Base-by-base conservation (phyloP, 2,329 filamentous ascomycete genomes). In the Talaromyces sp. region DNA sequence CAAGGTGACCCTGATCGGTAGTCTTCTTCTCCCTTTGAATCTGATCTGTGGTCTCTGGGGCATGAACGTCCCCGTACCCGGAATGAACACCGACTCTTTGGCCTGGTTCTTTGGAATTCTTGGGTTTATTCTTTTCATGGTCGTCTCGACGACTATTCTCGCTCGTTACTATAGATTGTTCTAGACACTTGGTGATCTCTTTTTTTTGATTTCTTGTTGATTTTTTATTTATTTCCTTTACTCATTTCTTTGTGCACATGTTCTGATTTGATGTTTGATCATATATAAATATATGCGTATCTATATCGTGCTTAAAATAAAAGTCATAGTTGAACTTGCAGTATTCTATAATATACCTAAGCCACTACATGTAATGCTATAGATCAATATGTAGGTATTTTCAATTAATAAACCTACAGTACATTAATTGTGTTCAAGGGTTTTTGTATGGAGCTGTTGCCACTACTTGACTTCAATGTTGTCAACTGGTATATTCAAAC, bases 1-100 rank as follows among this genome's bases (percentile, higher is more conserved):
- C 78, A 96, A 97, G 80, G 95, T 99, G 68, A 99, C 95, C 0
- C 85, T 98, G 62, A 82, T 98, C 65, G 95, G 92, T 0, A 96
- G 93, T 3, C 90, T 99, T 66, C 84, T 99, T n/a, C 93, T 99
- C 61, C 95, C 95, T 3, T 86, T 99, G 66, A 99, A 98, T 73
- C 80, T 99, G 65, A 87, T 98, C 64, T 96, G 91, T 62, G 81
- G 79, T 72, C 71, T 81, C 43, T 82, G 81, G 63, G 80, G 80
- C 19, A 82, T 82, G 80, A 82, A 82, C 63, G 78, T 82, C 17
- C 66, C 71, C 29, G 76, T 82, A 3, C 80, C 80, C 4, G 80
- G 80, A 21, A 62, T 68, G 62, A 60, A 73, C 46, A 58, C 60
- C 9, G 65, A 65, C 0, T 71, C 73, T 4, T 68, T 80, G 26